Evolutionary conservation across 139 green algal genomes (phyloP), one percentile per base, ranked within the genome.

Genomic region (Picochlorum sp.): DNA sequence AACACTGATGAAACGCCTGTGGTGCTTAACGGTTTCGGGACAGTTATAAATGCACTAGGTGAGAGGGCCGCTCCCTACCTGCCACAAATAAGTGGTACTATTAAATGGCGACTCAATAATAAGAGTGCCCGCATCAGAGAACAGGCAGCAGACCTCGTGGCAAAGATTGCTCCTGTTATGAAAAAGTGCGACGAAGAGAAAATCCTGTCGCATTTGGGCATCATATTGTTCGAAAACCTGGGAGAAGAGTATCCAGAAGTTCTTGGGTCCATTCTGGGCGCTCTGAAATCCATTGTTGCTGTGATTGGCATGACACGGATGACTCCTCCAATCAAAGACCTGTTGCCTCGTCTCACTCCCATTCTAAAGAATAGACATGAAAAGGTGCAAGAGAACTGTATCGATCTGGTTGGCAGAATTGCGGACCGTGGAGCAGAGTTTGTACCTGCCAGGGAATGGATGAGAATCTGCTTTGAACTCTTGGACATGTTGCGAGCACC

Each of bases 71-170:
- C 94, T 77, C 91, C 92, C 6, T 99, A 99, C 77, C 81, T 99
- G 54, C 89, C 90, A 11, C 94, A 99, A 83, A 97, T 99, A 62
- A 95, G 83, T 77, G 94, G 94, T 32, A 97, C 88, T 56, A 96
- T 99, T 86, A 99, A 99, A 82, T 99, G 94, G 94, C 81, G 94
- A 38, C 84, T 99, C 21, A 98, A 99, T 84, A 97, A 99, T 86
- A 97, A 97, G 77, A 80, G 62, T 45, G 87, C 94, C 56, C 92
- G 95, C 72, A 88, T 97, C 61, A 79, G 94, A 28, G 88, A 98
- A 82, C 67, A 79, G 82, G 94, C 94, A 4, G 94, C 93, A 4
- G 94, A 99, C 80, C 81, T 99, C 18, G 96, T 98, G 55, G 82
- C 87, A 4, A 80, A 86, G 62, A 95, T 97, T 67, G 94, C 94